A percentile compares a stretch with the other conserved stretches of the same genome.
Evolutionary conservation across 176 grass and related monocot species (phyloP).

Genomic region (Saccharum spontaneum): DNA sequence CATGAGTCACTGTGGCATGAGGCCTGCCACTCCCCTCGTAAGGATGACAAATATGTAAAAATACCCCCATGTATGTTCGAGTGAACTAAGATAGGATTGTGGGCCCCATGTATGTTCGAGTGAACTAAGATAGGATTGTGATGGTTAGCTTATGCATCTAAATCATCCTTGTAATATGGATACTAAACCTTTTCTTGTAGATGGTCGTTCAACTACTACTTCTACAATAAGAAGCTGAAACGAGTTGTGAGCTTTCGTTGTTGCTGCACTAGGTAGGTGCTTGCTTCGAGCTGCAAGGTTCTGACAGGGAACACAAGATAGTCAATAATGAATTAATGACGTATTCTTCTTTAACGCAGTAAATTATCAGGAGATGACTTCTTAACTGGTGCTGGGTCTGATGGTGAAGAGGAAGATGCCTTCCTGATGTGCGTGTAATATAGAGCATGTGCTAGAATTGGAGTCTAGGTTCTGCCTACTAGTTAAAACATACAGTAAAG

Average conservation of each 20-base stretch:
- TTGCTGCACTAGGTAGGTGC: conserved; percentile 68
- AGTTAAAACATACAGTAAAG: background rate
- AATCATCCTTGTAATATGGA: conserved; percentile 28
- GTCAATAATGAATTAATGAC: background rate
- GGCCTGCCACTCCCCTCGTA: no score
- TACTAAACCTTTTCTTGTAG: conserved; percentile 33
- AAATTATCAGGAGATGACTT: conserved; percentile 66
- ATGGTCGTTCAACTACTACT: conserved; percentile 89
- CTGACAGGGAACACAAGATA: background rate
- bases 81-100: no score
- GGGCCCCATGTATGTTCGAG: conserved; percentile 63
- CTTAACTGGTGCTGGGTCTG: conserved; percentile 21
- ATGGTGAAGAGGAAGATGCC: conserved; percentile 66
- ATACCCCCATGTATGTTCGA: no score
- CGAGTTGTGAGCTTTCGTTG: conserved; percentile 87
- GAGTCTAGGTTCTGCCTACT: background rate
- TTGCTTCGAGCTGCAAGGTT: background rate
- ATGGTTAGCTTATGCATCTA: background rate
- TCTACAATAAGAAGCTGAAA: conserved; percentile 94
- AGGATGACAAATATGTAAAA: no score
- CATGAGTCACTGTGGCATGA: no score
- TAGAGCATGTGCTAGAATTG: background rate
- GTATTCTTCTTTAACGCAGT: conserved; percentile 35
- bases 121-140: background rate
- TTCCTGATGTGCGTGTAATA: conserved; percentile 35